Percentiles rank a stretch among this genome's conserved stretches.
phyloP scores from a whole-genome alignment of 2,329 filamentous ascomycete species.

The Paracoccidioides brasiliensis region DNA sequence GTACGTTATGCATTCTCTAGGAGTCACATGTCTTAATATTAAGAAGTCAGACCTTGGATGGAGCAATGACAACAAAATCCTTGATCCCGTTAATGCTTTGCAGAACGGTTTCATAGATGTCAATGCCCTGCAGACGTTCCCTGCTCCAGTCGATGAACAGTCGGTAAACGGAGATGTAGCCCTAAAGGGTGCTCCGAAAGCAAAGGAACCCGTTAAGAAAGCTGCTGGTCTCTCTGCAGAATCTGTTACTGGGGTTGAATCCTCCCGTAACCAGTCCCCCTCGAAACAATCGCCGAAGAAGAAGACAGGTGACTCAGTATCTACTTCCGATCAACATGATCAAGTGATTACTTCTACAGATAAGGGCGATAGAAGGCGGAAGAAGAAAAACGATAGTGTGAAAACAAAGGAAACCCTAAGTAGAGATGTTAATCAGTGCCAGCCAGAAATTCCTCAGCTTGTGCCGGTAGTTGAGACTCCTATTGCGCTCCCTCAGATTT shows the following conservation, averaged over 20 bases:
- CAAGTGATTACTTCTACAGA: conserved; percentile 29
- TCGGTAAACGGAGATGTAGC: conserved; percentile 32
- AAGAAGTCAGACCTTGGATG: conserved; percentile 85
- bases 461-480: background rate
- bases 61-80: conserved; percentile 78
- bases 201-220: conserved; percentile 30
- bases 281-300: conserved; percentile 26
- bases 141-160: conserved; percentile 30
- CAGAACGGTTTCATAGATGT: conserved; percentile 62
- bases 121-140: conserved; percentile 48
- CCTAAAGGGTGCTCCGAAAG: background rate
- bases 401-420: conserved; percentile 31
- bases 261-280: conserved; percentile 23
- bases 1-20: conserved; percentile 94
- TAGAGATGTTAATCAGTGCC: conserved; percentile 2
- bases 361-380: conserved; percentile 60
- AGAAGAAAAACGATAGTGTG: conserved; percentile 38
- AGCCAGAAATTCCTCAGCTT: background rate
- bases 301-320: conserved; percentile 26
- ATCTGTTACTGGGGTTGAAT: conserved; percentile 11
- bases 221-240: conserved; percentile 23
- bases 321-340: conserved; percentile 16
- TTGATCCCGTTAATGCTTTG: conserved; percentile 64
- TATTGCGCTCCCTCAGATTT: background rate
- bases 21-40: conserved; percentile 78